Evolutionary conservation across 768 basidiomycete genomes (phyloP).

Genomic region (Termitomyces sp.): DNA sequence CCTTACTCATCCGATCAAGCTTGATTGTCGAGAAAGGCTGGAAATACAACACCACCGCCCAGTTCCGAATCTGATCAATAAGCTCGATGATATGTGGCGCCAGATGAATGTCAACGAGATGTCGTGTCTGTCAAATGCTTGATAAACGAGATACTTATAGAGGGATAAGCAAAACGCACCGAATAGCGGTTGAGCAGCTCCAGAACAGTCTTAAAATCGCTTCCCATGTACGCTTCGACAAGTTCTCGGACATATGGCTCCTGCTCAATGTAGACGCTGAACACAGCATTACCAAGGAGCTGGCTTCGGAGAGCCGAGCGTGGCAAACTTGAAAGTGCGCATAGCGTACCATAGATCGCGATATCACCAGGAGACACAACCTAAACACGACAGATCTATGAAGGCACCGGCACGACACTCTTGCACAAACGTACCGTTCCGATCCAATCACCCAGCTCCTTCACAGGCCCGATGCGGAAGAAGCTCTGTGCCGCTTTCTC

Average conservation of each 20-base stretch:
- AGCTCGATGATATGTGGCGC: conserved; percentile 61
- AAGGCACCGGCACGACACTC: not conserved
- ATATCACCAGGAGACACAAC: conserved; percentile 80
- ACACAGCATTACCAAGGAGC: conserved; percentile 63
- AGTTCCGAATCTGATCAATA: conserved; percentile 65
- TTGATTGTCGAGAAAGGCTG: conserved; percentile 84
- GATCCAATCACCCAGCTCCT: conserved; percentile 73
- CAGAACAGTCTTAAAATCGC: conserved; percentile 80
- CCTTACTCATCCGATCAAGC: conserved; percentile 77
- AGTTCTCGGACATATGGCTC: conserved; percentile 86
- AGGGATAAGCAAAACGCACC: conserved; percentile 30
- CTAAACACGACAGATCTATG: conserved; percentile 26
- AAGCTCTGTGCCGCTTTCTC: conserved; percentile 78
- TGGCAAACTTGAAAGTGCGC: conserved; percentile 73
- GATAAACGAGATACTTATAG: not conserved
- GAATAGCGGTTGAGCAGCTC: conserved; percentile 70
- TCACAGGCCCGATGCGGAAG: conserved; percentile 58
- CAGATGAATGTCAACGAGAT: conserved; percentile 76
- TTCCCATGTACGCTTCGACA: conserved; percentile 79
- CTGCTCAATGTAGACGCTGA: conserved; percentile 76
- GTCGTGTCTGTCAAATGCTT: conserved; percentile 54
- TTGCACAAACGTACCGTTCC: conserved; percentile 45
- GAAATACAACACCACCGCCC: conserved; percentile 84
- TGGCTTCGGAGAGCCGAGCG: conserved; percentile 66
- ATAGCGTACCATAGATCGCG: conserved; percentile 81